Evolutionary conservation across 176 grass and related monocot genomes (phyloP).

Genomic region (Hordeum vulgare): DNA sequence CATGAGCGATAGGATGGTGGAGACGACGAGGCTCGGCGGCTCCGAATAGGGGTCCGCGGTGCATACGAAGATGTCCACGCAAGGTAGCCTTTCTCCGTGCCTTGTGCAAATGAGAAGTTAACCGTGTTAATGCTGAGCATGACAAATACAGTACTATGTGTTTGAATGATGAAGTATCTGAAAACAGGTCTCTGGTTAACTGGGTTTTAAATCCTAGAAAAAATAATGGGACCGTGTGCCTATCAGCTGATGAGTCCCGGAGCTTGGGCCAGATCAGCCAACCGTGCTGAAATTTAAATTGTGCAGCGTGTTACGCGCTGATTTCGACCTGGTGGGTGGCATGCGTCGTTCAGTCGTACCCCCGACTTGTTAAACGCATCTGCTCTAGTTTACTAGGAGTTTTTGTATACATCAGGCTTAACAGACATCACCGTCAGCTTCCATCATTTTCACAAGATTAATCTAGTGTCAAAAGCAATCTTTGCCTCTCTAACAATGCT

Average conservation of each 20-base stretch:
- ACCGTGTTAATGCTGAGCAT: not conserved
- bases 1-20: slow-evolving; percentile 63
- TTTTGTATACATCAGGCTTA: not conserved
- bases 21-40: slow-evolving; percentile 63
- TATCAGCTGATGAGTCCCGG: not conserved
- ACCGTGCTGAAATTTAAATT: not conserved
- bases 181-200: not conserved
- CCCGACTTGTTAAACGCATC: not conserved
- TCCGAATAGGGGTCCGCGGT: slow-evolving; percentile 51
- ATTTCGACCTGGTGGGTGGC: not conserved
- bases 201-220: no score
- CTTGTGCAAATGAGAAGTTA: slow-evolving; percentile 19
- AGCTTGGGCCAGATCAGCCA: not conserved
- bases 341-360: not conserved
- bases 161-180: not conserved
- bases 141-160: not conserved
- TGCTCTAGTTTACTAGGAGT: not conserved
- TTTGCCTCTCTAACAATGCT: not conserved
- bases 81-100: slow-evolving; percentile 35
- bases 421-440: not conserved
- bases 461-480: not conserved
- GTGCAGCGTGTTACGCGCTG: not conserved
- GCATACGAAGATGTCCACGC: slow-evolving; percentile 71
- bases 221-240: not conserved
- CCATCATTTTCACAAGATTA: not conserved